These are phyloP conservation scores for Talaromyces wortmannii DNA, from an alignment of 495 filamentous ascomycete species.

Conservation along the genomic window DNA sequence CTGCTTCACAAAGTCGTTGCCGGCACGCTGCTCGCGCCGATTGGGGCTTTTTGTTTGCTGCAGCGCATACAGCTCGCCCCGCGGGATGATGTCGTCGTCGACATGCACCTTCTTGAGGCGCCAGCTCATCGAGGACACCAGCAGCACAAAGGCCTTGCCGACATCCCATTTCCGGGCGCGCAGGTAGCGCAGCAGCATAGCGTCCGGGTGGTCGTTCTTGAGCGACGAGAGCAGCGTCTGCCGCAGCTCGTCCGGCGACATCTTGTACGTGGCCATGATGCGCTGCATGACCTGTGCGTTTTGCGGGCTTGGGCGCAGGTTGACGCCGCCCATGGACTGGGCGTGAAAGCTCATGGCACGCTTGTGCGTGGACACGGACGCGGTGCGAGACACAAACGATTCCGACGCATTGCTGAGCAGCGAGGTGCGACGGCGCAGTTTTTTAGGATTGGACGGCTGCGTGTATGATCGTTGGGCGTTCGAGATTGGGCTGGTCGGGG, in stretches of 20 bases:
- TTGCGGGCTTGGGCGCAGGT: conserved; percentile 3
- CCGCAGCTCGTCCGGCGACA: conserved; percentile 64
- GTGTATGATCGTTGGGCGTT: background rate
- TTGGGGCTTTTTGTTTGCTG: conserved; percentile 47
- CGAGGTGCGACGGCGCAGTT: conserved; percentile 11
- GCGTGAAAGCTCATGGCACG: conserved; percentile 7
- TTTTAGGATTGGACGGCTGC: background rate
- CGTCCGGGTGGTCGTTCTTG: conserved; percentile 90
- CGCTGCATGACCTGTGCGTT: conserved; percentile 70
- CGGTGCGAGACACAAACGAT: background rate
- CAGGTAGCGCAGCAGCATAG: conserved; percentile 80
- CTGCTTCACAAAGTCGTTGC: conserved; percentile 75
- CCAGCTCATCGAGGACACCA: conserved; percentile 88
- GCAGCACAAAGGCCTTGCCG: conserved; percentile 81
- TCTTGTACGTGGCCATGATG: conserved; percentile 56
- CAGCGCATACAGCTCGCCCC: conserved; percentile 63
- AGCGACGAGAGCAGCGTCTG: conserved; percentile 76
- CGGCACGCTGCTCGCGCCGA: conserved; percentile 51
- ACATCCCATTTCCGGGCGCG: conserved; percentile 94
- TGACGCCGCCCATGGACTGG: conserved; percentile 13
- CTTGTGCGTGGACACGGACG: conserved; percentile 2
- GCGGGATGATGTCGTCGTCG: conserved; percentile 70
- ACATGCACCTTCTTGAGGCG: conserved; percentile 71
- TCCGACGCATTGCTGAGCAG: conserved; percentile 6
- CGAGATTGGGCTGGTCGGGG: conserved; percentile 8